A percentile compares a stretch with the other conserved stretches of the same genome.
Evolutionary conservation across 2,329 filamentous ascomycete genomes (phyloP).

Genomic region (Cyphellophora europaea): DNA sequence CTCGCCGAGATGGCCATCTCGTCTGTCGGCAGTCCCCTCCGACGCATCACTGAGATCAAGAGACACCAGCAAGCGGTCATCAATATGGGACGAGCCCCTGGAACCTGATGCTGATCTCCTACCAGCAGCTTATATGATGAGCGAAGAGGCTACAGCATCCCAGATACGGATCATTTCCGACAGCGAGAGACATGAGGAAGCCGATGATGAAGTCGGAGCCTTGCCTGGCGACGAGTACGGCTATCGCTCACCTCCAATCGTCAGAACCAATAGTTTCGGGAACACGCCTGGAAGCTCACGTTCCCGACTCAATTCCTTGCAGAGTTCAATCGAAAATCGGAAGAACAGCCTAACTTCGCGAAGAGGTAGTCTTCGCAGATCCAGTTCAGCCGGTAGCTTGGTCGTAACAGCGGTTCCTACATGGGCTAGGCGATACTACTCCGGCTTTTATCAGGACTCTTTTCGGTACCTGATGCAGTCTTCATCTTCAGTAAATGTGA

Average conservation of each 20-base stretch:
- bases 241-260: constrained; percentile 12
- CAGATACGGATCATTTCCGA: constrained; percentile 14
- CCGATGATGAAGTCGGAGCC: constrained; percentile 18
- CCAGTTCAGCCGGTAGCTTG: constrained; percentile 34
- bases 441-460: constrained; percentile 17
- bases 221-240: constrained; percentile 12
- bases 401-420: constrained; percentile 31
- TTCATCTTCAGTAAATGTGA: constrained; percentile 9
- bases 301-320: constrained; percentile 17
- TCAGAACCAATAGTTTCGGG: constrained; percentile 10
- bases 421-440: constrained; percentile 57
- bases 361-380: constrained; percentile 14
- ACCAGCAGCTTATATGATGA: constrained; percentile 14
- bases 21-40: constrained; percentile 36
- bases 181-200: constrained; percentile 13
- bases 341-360: constrained; percentile 27
- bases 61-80: constrained; percentile 5
- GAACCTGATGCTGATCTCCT: constrained; percentile 10
- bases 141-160: constrained; percentile 12
- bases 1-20: constrained; percentile 30
- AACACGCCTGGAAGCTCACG: constrained; percentile 9
- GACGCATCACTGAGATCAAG: constrained; percentile 23
- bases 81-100: constrained; percentile 8
- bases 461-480: constrained; percentile 15
- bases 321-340: constrained; percentile 14